Evolutionary conservation across 106 monocot genomes (phyloP).

Genomic region (Allium fistulosum): DNA sequence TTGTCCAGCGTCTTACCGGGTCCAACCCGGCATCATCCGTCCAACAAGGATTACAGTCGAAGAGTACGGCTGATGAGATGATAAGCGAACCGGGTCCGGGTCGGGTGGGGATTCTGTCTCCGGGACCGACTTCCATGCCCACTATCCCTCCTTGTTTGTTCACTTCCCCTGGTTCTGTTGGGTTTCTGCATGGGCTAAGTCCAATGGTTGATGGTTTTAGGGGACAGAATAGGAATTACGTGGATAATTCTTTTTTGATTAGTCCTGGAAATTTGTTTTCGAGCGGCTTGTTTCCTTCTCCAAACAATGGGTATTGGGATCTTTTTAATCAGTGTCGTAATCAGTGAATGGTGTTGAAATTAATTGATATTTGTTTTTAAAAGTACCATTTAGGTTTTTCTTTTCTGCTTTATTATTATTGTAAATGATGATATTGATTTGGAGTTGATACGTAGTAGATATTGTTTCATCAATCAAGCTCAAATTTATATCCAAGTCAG

Average conservation of each 20-base stretch:
- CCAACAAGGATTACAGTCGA: not conserved
- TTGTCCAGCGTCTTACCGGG: constrained; percentile 72
- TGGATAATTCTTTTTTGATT: constrained; percentile 2
- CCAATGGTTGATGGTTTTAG: not conserved
- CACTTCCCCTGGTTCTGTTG: constrained; percentile 7
- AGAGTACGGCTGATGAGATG: too few species aligned
- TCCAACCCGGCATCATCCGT: constrained; percentile 3
- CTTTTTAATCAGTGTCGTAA: constrained; percentile 21
- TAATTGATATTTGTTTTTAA: not conserved
- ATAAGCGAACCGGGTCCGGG: not conserved
- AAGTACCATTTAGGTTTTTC: too few species aligned
- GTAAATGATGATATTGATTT: not conserved
- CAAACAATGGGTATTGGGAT: constrained; percentile 28
- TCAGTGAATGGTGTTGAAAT: not conserved
- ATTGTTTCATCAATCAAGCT: not conserved
- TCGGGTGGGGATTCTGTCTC: constrained; percentile 22
- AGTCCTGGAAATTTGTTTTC: constrained; percentile 7
- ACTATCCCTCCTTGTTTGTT: constrained; percentile 29
- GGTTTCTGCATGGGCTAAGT: constrained; percentile 3
- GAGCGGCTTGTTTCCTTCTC: not conserved
- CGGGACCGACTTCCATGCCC: constrained; percentile 24
- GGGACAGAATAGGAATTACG: not conserved
- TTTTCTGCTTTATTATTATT: not conserved
- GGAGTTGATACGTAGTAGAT: not conserved
- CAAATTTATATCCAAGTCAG: too few species aligned